Conservation (phyloP, 176 grass and related monocot genomes). For the Stipa capillata region DNA sequence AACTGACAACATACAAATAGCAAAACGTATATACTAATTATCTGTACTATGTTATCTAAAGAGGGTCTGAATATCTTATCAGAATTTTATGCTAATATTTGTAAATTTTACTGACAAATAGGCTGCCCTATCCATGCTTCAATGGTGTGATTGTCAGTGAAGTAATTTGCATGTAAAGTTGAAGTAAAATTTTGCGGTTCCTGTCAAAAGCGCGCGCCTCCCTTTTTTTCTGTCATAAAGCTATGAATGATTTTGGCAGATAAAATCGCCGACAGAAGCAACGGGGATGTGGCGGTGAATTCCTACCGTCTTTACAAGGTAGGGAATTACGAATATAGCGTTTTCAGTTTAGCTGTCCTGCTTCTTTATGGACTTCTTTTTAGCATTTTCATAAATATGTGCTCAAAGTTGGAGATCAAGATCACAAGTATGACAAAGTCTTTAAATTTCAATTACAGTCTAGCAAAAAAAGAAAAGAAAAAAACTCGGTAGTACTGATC, state of each 20-base stretch:
- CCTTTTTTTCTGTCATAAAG: background rate
- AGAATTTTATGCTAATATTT: background rate
- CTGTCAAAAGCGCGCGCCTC: background rate
- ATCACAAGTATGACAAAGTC: background rate
- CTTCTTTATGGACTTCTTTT: background rate
- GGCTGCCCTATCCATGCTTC: background rate
- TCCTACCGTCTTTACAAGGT: conserved; percentile 63
- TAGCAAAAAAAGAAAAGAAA: too few species aligned
- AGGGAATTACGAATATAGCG: background rate
- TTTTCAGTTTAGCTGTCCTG: background rate
- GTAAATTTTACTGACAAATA: background rate
- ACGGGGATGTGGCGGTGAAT: conserved; percentile 49
- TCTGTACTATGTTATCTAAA: too few species aligned
- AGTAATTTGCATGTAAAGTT: background rate
- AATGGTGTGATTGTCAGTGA: background rate
- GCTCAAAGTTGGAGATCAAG: background rate
- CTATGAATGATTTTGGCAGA: background rate
- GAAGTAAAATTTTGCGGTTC: background rate
- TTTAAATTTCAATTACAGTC: background rate
- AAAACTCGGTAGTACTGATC: background rate
- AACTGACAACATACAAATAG: too few species aligned
- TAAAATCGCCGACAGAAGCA: conserved; percentile 49
- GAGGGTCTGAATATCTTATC: background rate
- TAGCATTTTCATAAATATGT: background rate
- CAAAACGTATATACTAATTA: too few species aligned